phyloP scores from a whole-genome alignment of 1,284 basidiomycete genomes.

The Boletus holoroseus region DNA sequence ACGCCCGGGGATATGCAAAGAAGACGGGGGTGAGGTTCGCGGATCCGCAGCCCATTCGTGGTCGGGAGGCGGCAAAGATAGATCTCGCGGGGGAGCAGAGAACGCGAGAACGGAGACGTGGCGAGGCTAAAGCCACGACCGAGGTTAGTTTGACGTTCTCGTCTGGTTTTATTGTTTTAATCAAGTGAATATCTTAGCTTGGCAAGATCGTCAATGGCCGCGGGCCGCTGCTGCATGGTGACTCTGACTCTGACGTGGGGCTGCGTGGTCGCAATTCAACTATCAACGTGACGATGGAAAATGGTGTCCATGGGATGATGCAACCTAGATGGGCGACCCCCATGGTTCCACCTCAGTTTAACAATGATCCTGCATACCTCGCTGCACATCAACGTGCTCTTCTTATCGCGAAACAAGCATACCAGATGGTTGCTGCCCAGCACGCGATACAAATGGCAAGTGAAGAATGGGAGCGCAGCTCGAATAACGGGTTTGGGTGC shows the following conservation, averaged over 20 bases:
- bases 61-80: slow-evolving; percentile 31
- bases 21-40: slow-evolving; percentile 60
- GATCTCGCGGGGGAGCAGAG: slow-evolving; percentile 43
- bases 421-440: slow-evolving; percentile 79
- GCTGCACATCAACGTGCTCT: slow-evolving; percentile 78
- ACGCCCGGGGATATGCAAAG: slow-evolving; percentile 40
- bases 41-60: slow-evolving; percentile 27
- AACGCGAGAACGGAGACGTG: slow-evolving; percentile 62
- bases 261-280: slow-evolving; percentile 16
- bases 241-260: slow-evolving; percentile 47
- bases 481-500: slow-evolving; percentile 42
- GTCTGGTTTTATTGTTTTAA: slow-evolving; percentile 6
- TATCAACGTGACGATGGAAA: slow-evolving; percentile 46
- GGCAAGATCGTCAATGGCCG: slow-evolving; percentile 76
- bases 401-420: slow-evolving; percentile 76
- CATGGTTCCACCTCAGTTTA: slow-evolving; percentile 31
- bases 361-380: slow-evolving; percentile 50
- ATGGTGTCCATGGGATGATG: slow-evolving; percentile 32
- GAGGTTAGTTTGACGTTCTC: slow-evolving; percentile 47
- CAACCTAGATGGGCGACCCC: slow-evolving; percentile 21
- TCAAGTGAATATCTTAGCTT: slow-evolving; percentile 42
- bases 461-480: slow-evolving; percentile 81
- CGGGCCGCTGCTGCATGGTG: slow-evolving; percentile 50
- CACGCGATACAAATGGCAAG: slow-evolving; percentile 77
- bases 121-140: slow-evolving; percentile 72